These are phyloP conservation scores for Zygoascus biomembranicola DNA, from an alignment of 805 yeast species.

Conservation along the genomic window DNA sequence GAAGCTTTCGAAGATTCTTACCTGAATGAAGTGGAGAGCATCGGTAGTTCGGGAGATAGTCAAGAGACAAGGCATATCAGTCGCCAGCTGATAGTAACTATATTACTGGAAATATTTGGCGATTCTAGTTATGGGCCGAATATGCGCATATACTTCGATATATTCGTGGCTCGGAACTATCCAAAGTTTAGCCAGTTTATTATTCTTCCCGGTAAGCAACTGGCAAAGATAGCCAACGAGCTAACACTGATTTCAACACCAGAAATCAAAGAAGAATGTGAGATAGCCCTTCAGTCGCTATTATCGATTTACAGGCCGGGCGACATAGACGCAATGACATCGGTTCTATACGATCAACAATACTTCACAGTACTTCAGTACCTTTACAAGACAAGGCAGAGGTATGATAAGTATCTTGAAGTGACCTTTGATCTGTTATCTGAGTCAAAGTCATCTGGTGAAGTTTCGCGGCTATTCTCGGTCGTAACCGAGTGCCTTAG, in stretches of 20 bases:
- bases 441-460: not conserved
- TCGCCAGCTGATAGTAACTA: slow-evolving; percentile 72
- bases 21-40: slow-evolving; percentile 44
- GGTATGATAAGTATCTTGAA: slow-evolving; percentile 44
- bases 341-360: slow-evolving; percentile 44
- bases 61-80: slow-evolving; percentile 34
- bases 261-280: slow-evolving; percentile 49
- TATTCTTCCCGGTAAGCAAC: slow-evolving; percentile 52
- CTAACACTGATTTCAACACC: slow-evolving; percentile 35
- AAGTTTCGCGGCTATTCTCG: slow-evolving; percentile 8
- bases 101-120: slow-evolving; percentile 52
- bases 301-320: slow-evolving; percentile 59
- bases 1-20: slow-evolving; percentile 77
- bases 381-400: slow-evolving; percentile 47
- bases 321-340: slow-evolving; percentile 40
- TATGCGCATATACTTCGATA: slow-evolving; percentile 33
- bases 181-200: slow-evolving; percentile 83
- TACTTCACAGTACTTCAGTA: slow-evolving; percentile 52
- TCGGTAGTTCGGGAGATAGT: slow-evolving; percentile 14
- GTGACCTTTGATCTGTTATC: slow-evolving; percentile 37
- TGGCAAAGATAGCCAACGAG: slow-evolving; percentile 40
- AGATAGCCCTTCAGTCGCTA: slow-evolving; percentile 66
- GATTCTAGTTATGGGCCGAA: slow-evolving; percentile 24
- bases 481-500: slow-evolving; percentile 15
- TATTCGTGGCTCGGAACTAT: slow-evolving; percentile 71